phyloP scores from a whole-genome alignment of 2,329 filamentous ascomycete genomes.

The Chalaropsis ovoidea region DNA sequence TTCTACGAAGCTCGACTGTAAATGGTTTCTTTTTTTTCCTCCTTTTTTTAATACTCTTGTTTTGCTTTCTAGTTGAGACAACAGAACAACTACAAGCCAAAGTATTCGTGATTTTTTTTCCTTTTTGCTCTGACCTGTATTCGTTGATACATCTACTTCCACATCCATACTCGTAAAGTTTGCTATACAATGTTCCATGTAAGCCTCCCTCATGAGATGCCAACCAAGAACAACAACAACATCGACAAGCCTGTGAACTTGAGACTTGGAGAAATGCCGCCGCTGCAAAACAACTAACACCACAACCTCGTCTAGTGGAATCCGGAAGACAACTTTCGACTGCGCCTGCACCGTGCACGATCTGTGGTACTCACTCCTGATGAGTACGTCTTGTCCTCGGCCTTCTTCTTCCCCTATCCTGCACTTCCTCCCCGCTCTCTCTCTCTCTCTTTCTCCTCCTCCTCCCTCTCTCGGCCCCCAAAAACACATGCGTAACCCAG shows the following conservation, averaged over 20 bases:
- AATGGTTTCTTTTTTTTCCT: neutral
- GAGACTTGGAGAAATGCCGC: too few relatives aligned
- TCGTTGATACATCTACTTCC: neutral
- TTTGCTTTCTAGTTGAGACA: neutral
- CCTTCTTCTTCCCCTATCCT: neutral
- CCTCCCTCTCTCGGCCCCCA: neutral
- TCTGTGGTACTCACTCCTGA: conserved; percentile 70
- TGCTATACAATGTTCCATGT: conserved; percentile 22
- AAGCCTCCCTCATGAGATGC: conserved; percentile 26
- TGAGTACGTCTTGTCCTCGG: conserved; percentile 44
- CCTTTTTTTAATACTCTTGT: neutral
- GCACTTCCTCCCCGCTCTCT: neutral
- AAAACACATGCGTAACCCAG: neutral
- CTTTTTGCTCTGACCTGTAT: neutral
- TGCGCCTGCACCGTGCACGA: conserved; percentile 73
- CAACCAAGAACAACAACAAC: neutral
- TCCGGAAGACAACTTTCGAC: conserved; percentile 62
- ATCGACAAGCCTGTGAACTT: neutral
- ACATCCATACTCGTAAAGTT: neutral
- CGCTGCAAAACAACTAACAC: neutral
- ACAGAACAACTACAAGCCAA: neutral
- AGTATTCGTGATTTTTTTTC: neutral
- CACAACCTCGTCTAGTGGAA: conserved; percentile 40
- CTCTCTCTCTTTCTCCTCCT: neutral
- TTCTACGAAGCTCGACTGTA: neutral